Evolutionary conservation across 371 early-diverging fungal genomes (phyloP).

Genomic region (Chytridium lagenaria): DNA sequence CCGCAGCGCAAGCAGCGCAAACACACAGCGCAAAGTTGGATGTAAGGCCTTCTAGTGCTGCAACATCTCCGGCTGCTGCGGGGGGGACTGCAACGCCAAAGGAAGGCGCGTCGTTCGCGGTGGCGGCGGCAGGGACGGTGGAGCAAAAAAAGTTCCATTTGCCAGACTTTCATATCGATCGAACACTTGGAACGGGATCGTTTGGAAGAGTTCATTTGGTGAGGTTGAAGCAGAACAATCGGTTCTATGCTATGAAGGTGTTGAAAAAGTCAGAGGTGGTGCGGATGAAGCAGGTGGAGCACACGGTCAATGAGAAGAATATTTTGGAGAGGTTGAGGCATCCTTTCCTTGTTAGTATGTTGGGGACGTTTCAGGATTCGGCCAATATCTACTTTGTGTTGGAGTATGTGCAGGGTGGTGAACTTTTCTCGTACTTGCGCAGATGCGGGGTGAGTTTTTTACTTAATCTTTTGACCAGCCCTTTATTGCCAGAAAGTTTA

Average conservation of each 20-base stretch:
- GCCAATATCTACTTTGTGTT: slow-evolving; percentile 87
- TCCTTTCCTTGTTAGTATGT: slow-evolving; percentile 94
- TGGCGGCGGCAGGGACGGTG: neutral
- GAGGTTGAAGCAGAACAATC: slow-evolving; percentile 63
- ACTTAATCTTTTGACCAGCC: too few relatives aligned
- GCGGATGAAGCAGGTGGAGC: slow-evolving; percentile 95
- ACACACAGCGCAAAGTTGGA: neutral
- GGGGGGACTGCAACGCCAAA: slow-evolving; percentile 6
- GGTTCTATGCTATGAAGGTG: slow-evolving; percentile 97
- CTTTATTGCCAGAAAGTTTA: too few relatives aligned
- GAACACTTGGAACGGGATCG: slow-evolving; percentile 93
- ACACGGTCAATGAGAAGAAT: slow-evolving; percentile 95
- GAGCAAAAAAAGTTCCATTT: slow-evolving; percentile 10
- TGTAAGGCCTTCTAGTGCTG: neutral
- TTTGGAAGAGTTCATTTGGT: slow-evolving; percentile 98
- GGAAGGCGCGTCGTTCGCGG: neutral
- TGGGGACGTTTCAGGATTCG: slow-evolving; percentile 89
- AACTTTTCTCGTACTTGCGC: slow-evolving; percentile 81
- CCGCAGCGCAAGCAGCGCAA: neutral
- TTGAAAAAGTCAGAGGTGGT: slow-evolving; percentile 94
- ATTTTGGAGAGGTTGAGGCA: slow-evolving; percentile 76
- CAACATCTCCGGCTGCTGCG: neutral
- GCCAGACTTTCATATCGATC: slow-evolving; percentile 13
- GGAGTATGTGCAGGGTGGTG: slow-evolving; percentile 96
- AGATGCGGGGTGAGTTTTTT: slow-evolving; percentile 37